Evolutionary conservation across 2,329 filamentous ascomycete species (phyloP), one percentile per base, ranked within the genome.

Genomic region (Diaporthe capsici): DNA sequence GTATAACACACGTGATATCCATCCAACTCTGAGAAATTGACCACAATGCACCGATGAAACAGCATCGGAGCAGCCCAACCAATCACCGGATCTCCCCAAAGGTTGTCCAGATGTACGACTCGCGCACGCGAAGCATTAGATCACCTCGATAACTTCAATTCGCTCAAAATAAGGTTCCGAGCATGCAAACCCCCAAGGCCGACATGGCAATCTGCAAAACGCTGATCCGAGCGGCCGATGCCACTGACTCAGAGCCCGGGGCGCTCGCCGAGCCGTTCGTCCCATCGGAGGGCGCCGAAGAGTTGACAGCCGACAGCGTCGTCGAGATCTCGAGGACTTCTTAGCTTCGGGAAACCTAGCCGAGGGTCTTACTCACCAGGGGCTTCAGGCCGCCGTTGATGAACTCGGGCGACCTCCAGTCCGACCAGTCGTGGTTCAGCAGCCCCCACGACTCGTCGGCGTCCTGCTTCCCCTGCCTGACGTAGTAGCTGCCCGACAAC

Each of bases 401-500:
- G 75, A 86, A 85, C 31, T 78, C 79, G 4, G 80, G 78, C 53
- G 85, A 86, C 73, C 85, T 81, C 84, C 84, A 85, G 53, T 76
- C 83, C 9, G 76, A 81, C 85, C 85, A 87, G 61, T 83, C 81
- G 63, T 82, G 79, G 65, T 80, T 78, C 75, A 84, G 72, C 77
- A 83, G 31, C 1, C 89, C 90, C 85, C 85, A 92, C 0, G 83
- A 82, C 83, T 92, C 89, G 51, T 91, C 88, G 49, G 83, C 83
- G 77, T 91, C 87, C 22, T 88, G 81, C 5, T 78, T 82, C n/a
- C 87, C 86, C 75, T 88, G 82, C 28, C 89, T 83, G 17, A 90
- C 84, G 76, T 91, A 91, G 78, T 91, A 92, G 75, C 87, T 89
- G 22, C 90, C 90, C 80, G 89, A 86, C 61, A 92, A 77, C 17